Percentiles rank a stretch among this genome's conserved stretches.
phyloP scores from a whole-genome alignment of 805 yeast genomes.

The Pichia eremophila region DNA sequence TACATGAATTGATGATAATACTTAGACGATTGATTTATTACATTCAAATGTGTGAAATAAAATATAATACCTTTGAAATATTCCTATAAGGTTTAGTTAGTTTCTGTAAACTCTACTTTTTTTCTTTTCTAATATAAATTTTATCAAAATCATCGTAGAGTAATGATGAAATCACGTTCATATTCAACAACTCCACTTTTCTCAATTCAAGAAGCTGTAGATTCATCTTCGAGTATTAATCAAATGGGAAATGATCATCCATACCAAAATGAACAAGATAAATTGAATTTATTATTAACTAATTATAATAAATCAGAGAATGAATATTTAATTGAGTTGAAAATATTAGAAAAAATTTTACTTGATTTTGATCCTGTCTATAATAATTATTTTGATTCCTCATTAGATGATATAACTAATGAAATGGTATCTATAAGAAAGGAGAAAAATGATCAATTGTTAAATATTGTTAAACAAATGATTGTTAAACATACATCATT shows the following conservation, averaged over 20 bases:
- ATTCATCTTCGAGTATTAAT: constrained; percentile 6
- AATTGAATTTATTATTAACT: constrained; percentile 4
- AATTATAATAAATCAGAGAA: constrained; percentile 14
- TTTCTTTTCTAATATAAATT: no score
- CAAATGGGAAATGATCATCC: neutral
- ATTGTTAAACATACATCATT: constrained; percentile 15
- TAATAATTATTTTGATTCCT: constrained; percentile 23
- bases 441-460: constrained; percentile 13
- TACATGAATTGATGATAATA: no score
- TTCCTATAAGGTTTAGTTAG: no score
- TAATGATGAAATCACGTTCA: constrained; percentile 8
- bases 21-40: no score
- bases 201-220: constrained; percentile 15
- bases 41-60: no score
- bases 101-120: neutral
- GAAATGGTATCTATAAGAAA: constrained; percentile 15
- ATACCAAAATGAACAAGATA: neutral
- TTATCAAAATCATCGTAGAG: no score
- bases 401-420: constrained; percentile 18
- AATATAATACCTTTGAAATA: no score
- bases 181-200: constrained; percentile 14
- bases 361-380: constrained; percentile 21
- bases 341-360: constrained; percentile 13
- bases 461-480: constrained; percentile 11
- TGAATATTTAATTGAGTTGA: constrained; percentile 15